Evolutionary conservation across 345 rosid species (phyloP).

Genomic region (Sonneratia caseolaris): DNA sequence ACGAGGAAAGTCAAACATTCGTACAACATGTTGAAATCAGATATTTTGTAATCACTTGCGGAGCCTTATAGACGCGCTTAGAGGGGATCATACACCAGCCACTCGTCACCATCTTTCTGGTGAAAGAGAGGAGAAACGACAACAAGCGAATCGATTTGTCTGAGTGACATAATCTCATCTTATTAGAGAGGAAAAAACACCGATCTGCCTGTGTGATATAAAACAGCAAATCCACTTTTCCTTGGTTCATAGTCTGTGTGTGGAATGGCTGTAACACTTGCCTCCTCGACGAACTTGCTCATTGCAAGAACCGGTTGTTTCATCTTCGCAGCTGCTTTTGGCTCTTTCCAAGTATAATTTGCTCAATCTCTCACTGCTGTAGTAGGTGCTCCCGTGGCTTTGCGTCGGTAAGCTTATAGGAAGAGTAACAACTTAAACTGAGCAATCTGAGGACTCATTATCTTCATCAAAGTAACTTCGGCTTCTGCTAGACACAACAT

Average conservation of each 20-base stretch:
- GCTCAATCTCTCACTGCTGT: constrained; percentile 15
- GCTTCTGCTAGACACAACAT: constrained; percentile 79
- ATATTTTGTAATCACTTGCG: no score
- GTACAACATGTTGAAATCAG: no score
- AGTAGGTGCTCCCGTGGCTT: constrained; percentile 96
- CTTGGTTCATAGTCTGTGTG: constrained; percentile 98
- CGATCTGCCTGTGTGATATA: not conserved
- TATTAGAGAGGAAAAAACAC: not conserved
- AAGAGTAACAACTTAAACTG: constrained; percentile 5
- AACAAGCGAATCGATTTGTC: no score
- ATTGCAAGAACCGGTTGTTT: constrained; percentile 87
- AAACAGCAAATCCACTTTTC: not conserved
- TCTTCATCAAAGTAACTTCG: constrained; percentile 64
- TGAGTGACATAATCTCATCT: constrained; percentile 44
- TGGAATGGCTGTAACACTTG: constrained; percentile 90
- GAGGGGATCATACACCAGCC: no score
- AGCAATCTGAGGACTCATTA: constrained; percentile 55
- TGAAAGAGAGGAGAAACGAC: no score
- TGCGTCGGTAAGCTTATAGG: constrained; percentile 58
- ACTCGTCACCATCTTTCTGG: no score
- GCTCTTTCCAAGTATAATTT: not conserved
- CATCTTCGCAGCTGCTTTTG: constrained; percentile 25
- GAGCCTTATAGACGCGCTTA: no score
- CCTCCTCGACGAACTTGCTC: constrained; percentile 66
- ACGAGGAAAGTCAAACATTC: no score